Evolutionary conservation across 108 stramenopile genomes (phyloP), one percentile per base, ranked within the genome.

Genomic region (Nitzschia palea): DNA sequence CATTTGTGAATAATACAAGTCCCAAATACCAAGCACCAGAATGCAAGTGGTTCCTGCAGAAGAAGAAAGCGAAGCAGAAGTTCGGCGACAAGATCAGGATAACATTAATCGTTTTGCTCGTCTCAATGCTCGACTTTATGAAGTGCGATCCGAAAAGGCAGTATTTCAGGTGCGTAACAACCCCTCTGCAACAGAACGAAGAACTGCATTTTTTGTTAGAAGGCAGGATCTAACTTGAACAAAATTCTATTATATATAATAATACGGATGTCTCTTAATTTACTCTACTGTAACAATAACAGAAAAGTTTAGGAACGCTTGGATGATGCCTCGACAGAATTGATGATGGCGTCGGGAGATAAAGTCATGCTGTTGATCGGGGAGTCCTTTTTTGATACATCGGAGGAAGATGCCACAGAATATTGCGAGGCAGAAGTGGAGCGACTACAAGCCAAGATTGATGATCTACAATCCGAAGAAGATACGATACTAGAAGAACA

Each of bases 301-400:
- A 40, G 64, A 88, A 86, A 84, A 88, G 62, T 77, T 4, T 48
- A 94, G 12, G 96, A 97, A 76, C 73, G 88, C 53, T 65, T 97
- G 25, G 94, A 95, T 64, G 96, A 97, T 77, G 96, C 96, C 31
- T 88, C 89, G n/a, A 93, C 96, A 31, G 96, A 97, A 80, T 77
- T 97, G 25, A 93, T 93, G 91, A 97, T 97, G 96, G 82, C 84
- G 1, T 66, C 71, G 18, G 89, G 87, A 26, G 70, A 70, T 14
- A 75, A 88, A 10, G 84, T 89, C 72, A 58, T 96, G 35, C 43
- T 90, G 22, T 62, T 91, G 43, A 54, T 74, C 59, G 96, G 96
- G 9, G 94, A 94, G 47, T 83, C 96, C 6, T 93, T 97, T 67
- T 86, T 97, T 66, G 87, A 93, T 61, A 76, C 78, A 8, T 58